Base-by-base conservation (phyloP, 2,329 filamentous ascomycete genomes). In the Monilinia aucupariae region DNA sequence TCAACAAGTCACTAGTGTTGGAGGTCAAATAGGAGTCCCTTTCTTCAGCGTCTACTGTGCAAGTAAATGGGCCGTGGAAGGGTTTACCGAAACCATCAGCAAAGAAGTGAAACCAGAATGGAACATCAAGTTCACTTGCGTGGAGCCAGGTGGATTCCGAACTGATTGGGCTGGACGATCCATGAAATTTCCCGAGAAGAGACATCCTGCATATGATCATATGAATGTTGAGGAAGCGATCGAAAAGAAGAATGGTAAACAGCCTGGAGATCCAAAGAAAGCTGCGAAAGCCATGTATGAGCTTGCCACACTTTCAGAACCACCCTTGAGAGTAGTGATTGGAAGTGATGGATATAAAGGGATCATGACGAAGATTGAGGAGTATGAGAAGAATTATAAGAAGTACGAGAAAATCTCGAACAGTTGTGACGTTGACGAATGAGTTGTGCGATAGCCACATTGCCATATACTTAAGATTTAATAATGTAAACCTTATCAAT, bases 261-360 rank as follows among this genome's bases (percentile, higher is more conserved):
- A 72, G 54, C 62, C 66, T 72, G 59, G 71, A 70, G 81, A 85
- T 64, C 78, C 81, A 3, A 66, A 67, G 0, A 81, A 83, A 69
- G 81, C 76, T 3, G 80, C 78, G 1, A 73, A 77, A 27, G 76
- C 77, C 0, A 82, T 84, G 74, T 82, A 84, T 67, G 79, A 85
- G 59, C 69, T 85, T 20, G 82, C 80, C 0, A 75, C 78, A 45
- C 78, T 81, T 76, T 69, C 80, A 15, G 77, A 82, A 17, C 80
- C 79, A 2, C 83, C 82, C 4, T 67, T 85, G 9, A 74, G 82
- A 37, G 77, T 81, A 17, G 76, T 82, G 0, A 74, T 85, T 13
- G 82, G 82, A 0, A 81, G 76, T 0, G 82, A 85, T 72, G 80
- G 80, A 0, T 84, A 80, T 70, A 68, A 70, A 1, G 74, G 66